phyloP scores from a whole-genome alignment of 305 asterid species.

The Fraxinus nigra region DNA sequence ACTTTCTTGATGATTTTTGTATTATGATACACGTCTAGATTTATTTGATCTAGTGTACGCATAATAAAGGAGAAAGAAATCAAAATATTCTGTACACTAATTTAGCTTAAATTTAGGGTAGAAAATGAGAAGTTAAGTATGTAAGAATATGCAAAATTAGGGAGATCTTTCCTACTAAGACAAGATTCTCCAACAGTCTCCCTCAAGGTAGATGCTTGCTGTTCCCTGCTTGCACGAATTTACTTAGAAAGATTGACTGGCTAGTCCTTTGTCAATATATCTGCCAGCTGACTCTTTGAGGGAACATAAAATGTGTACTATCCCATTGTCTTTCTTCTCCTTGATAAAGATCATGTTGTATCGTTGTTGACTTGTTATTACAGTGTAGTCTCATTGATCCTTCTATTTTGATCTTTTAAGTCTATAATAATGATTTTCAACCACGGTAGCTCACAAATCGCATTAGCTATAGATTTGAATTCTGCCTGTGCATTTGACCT shows the following conservation, averaged over 20 bases:
- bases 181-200: not conserved
- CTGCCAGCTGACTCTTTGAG: not conserved
- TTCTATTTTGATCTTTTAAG: not conserved
- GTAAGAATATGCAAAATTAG: not conserved
- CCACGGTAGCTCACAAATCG: not conserved
- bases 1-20: not conserved
- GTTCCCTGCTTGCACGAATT: not conserved
- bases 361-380: not conserved
- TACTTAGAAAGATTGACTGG: not conserved
- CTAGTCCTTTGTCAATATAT: not conserved
- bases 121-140: not conserved
- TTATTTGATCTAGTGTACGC: not conserved
- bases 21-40: not conserved
- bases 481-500: not conserved
- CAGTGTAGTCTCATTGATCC: not conserved
- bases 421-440: not conserved
- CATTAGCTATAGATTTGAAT: not conserved
- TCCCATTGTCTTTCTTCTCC: not conserved
- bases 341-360: not conserved
- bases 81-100: not conserved
- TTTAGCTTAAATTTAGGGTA: not conserved
- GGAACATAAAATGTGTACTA: not conserved
- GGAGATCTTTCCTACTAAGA: not conserved
- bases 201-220: not conserved
- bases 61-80: not conserved